Conservation (phyloP, 75 land plant genomes). For the Selaginella moellendorffii region DNA sequence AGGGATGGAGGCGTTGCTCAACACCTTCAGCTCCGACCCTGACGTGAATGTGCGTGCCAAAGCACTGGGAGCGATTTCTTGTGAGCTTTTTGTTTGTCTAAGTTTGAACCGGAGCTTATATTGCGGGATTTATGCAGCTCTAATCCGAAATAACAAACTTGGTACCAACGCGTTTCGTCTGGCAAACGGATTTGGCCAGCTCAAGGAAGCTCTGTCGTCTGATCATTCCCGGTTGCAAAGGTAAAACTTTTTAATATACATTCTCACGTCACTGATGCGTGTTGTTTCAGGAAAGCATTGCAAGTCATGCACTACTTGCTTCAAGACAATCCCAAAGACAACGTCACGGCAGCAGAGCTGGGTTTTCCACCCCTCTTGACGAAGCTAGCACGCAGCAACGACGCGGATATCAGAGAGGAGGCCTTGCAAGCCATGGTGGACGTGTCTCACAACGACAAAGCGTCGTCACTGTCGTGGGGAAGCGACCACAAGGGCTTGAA, state of each 20-base stretch:
- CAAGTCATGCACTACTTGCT: conserved; percentile 70
- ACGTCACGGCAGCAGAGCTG: conserved; percentile 42
- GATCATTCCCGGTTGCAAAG: too few species aligned
- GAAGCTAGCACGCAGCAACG: conserved; percentile 48
- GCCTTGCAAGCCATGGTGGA: conserved; percentile 63
- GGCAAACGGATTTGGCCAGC: conserved; percentile 69
- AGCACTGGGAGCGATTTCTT: conserved; percentile 94
- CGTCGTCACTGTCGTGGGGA: too few species aligned
- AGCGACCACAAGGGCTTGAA: too few species aligned
- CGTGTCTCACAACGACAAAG: conserved; percentile 27
- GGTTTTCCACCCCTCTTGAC: conserved; percentile 58
- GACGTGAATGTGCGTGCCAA: conserved; percentile 69
- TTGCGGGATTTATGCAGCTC: conserved; percentile 33
- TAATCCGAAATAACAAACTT: conserved; percentile 78
- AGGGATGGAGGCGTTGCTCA: conserved; percentile 68
- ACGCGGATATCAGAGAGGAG: conserved; percentile 71
- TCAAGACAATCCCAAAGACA: conserved; percentile 62
- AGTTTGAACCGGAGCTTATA: not conserved
- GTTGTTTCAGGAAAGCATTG: conserved; percentile 97
- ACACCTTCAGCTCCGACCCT: conserved; percentile 63
- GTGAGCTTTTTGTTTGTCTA: conserved; percentile 30
- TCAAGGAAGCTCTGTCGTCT: too few species aligned
- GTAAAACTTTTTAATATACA: too few species aligned
- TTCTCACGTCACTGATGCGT: too few species aligned
- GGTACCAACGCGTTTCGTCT: conserved; percentile 65